Conservation (phyloP, 2,329 filamentous ascomycete species). For the Aspergillus fructus region DNA sequence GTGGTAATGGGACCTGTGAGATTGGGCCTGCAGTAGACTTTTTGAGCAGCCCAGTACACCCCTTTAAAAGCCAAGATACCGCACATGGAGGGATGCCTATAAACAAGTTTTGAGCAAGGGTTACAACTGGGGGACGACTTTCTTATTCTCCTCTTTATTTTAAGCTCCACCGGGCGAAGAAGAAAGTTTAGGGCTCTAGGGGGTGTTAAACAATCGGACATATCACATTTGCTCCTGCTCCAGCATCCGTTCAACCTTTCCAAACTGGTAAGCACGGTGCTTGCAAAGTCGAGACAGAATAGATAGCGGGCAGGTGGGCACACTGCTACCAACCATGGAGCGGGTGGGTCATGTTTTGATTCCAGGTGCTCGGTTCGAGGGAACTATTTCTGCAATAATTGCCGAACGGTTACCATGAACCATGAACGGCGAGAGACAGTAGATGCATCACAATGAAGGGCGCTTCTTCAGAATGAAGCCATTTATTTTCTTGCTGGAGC, state of each 20-base stretch:
- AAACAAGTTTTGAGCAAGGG: not conserved
- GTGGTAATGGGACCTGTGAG: not conserved
- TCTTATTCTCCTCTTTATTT: not conserved
- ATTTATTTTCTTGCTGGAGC: not conserved
- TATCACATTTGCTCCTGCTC: conserved; percentile 13
- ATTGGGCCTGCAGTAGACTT: not conserved
- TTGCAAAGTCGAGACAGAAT: not conserved
- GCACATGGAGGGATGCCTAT: not conserved
- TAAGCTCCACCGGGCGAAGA: not conserved
- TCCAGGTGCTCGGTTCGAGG: not conserved
- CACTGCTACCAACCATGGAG: conserved; percentile 13
- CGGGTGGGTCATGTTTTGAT: conserved; percentile 4
- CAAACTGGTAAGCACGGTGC: not conserved
- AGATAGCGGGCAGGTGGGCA: conserved; percentile 21
- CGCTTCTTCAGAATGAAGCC: not conserved
- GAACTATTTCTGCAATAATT: conserved; percentile 1
- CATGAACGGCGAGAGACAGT: conserved; percentile 1
- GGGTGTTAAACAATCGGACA: conserved; percentile 10
- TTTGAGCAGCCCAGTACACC: not conserved
- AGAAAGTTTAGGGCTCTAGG: too few relatives aligned
- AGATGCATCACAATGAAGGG: conserved; percentile 15
- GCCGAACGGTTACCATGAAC: conserved; percentile 1
- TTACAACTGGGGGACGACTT: not conserved
- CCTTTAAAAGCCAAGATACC: not conserved
- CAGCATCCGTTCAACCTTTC: not conserved